A percentile compares a stretch with the other conserved stretches of the same genome.
Evolutionary conservation across 2,329 filamentous ascomycete genomes (phyloP).

Genomic region (Calonectria pseudoreteaudii): DNA sequence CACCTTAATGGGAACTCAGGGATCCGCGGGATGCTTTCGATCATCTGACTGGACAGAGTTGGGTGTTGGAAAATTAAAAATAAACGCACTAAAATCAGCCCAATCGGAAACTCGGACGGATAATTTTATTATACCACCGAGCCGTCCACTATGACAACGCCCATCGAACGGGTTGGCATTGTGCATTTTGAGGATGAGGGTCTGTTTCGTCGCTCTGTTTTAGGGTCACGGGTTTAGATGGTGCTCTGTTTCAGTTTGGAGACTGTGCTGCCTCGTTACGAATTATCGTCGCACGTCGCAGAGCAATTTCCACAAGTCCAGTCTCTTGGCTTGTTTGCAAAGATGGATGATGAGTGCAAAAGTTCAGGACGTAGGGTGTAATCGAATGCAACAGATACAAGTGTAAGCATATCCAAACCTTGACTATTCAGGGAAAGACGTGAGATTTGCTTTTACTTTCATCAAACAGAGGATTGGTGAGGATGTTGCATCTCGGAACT

Average conservation of each 20-base stretch:
- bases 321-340: neutral
- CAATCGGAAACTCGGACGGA: neutral
- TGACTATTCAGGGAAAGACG: neutral
- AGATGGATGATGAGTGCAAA: neutral
- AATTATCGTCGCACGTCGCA: neutral
- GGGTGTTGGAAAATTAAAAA: neutral
- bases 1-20: neutral
- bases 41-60: neutral
- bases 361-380: neutral
- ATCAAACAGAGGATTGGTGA: too few relatives aligned
- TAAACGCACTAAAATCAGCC: neutral
- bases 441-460: neutral
- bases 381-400: neutral
- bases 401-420: neutral
- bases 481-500: neutral
- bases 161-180: neutral
- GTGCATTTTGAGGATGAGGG: neutral
- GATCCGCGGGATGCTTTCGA: neutral
- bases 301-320: neutral
- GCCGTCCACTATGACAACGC: neutral
- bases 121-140: neutral
- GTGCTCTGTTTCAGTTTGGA: neutral
- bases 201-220: neutral
- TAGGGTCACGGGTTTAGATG: neutral
- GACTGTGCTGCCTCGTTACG: neutral